These are phyloP conservation scores for Colletotrichum chrysophilum DNA, from an alignment of 2,329 filamentous ascomycete species.

Conservation along the genomic window DNA sequence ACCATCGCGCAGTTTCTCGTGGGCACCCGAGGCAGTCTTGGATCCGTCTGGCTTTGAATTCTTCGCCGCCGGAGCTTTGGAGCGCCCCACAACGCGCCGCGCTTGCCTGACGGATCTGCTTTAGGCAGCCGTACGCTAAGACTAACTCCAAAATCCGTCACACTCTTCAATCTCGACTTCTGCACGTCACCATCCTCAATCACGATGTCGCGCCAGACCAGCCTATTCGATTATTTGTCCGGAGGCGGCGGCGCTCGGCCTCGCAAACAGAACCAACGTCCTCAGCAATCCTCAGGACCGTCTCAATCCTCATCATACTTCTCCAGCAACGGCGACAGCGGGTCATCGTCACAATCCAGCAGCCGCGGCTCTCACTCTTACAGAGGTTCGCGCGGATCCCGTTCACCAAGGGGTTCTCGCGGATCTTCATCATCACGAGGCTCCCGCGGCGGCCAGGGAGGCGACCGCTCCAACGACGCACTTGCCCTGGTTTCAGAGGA, in stretches of 20 bases:
- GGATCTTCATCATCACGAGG: neutral
- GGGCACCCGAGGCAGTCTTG: too few species aligned
- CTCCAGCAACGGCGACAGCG: neutral
- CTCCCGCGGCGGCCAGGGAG: neutral
- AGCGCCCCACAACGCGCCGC: too few species aligned
- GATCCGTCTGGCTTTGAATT: too few species aligned
- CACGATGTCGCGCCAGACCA: neutral
- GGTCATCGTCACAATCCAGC: neutral
- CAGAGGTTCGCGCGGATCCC: neutral
- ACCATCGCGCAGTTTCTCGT: too few species aligned
- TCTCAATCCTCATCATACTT: neutral
- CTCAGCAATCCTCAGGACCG: neutral
- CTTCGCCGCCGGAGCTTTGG: too few species aligned
- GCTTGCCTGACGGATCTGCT: too few species aligned
- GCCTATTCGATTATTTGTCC: neutral
- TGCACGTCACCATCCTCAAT: neutral
- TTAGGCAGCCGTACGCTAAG: neutral
- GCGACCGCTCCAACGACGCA: neutral
- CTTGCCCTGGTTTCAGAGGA: constrained; percentile 43
- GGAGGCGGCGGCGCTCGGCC: neutral
- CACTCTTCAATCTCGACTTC: neutral
- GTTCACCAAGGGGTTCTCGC: neutral
- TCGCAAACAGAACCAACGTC: constrained; percentile 1
- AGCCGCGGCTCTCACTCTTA: neutral
- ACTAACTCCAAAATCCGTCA: neutral